phyloP scores from a whole-genome alignment of 2,329 filamentous ascomycete genomes.

The Knoxdaviesia capensis region DNA sequence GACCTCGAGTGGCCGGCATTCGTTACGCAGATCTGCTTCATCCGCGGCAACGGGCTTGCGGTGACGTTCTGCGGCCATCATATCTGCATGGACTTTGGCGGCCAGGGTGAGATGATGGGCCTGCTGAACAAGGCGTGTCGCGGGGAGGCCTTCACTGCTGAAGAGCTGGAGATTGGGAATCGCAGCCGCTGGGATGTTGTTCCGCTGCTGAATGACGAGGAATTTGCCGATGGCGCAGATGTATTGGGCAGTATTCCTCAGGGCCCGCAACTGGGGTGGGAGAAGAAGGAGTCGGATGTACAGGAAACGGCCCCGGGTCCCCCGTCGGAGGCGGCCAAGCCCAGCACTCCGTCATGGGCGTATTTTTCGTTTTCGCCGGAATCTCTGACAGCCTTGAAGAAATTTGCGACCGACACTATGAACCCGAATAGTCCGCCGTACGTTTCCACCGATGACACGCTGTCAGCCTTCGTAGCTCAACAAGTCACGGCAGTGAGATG shows the following conservation, averaged over 20 bases:
- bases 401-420: too few relatives aligned
- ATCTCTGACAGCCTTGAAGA: conserved; percentile 20
- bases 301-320: conserved; percentile 7
- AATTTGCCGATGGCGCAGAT: conserved; percentile 8
- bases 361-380: conserved; percentile 21
- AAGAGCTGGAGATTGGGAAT: conserved; percentile 24
- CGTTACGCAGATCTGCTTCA: conserved; percentile 25
- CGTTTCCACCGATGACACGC: conserved; percentile 31
- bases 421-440: conserved; percentile 8
- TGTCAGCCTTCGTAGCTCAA: conserved; percentile 22
- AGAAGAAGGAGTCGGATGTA: conserved; percentile 15
- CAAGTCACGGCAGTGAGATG: conserved; percentile 10
- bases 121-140: conserved; percentile 28
- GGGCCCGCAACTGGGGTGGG: conserved; percentile 12
- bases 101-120: conserved; percentile 22
- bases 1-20: conserved; percentile 16
- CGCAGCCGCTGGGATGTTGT: conserved; percentile 15
- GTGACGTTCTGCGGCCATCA: conserved; percentile 28
- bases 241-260: neutral
- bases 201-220: conserved; percentile 11
- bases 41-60: conserved; percentile 23
- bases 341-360: conserved; percentile 14
- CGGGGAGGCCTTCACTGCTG: conserved; percentile 19
- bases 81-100: conserved; percentile 27
- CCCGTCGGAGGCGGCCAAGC: neutral